These are phyloP conservation scores for Thermoascus crustaceus DNA, from an alignment of 2,329 filamentous ascomycete species.

Conservation along the genomic window DNA sequence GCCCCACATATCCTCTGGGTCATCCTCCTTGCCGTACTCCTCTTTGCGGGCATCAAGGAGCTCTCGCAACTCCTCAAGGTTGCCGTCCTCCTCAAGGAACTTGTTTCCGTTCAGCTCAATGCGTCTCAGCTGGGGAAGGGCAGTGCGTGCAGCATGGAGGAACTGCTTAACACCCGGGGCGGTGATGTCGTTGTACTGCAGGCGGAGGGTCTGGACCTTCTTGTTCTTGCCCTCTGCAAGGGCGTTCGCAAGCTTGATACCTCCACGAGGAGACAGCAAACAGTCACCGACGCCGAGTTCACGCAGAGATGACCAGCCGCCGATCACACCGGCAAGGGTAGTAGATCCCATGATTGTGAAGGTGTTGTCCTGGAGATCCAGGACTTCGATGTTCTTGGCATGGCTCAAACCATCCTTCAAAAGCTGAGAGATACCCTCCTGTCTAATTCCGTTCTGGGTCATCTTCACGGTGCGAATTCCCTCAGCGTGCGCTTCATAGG, in stretches of 20 bases:
- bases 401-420: constrained; percentile 69
- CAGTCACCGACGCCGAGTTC: constrained; percentile 90
- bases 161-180: constrained; percentile 64
- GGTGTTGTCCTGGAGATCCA: constrained; percentile 96
- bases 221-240: constrained; percentile 67
- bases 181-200: constrained; percentile 95
- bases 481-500: constrained; percentile 69
- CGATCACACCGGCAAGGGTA: constrained; percentile 66
- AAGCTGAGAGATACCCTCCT: constrained; percentile 79
- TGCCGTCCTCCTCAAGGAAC: constrained; percentile 75
- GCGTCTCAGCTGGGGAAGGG: constrained; percentile 68
- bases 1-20: constrained; percentile 75
- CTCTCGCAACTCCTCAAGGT: constrained; percentile 59
- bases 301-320: constrained; percentile 63
- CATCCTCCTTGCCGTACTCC: constrained; percentile 49
- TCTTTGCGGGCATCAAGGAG: constrained; percentile 73
- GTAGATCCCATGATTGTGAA: constrained; percentile 76
- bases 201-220: constrained; percentile 68
- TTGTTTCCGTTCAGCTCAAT: constrained; percentile 96
- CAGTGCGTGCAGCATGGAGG: constrained; percentile 56
- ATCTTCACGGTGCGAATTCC: constrained; percentile 84
- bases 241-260: constrained; percentile 62
- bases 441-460: constrained; percentile 95
- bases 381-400: constrained; percentile 58
- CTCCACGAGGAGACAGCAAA: constrained; percentile 69